Base-by-base conservation (phyloP, 768 basidiomycete genomes). In the Pulveroboletus sp. region DNA sequence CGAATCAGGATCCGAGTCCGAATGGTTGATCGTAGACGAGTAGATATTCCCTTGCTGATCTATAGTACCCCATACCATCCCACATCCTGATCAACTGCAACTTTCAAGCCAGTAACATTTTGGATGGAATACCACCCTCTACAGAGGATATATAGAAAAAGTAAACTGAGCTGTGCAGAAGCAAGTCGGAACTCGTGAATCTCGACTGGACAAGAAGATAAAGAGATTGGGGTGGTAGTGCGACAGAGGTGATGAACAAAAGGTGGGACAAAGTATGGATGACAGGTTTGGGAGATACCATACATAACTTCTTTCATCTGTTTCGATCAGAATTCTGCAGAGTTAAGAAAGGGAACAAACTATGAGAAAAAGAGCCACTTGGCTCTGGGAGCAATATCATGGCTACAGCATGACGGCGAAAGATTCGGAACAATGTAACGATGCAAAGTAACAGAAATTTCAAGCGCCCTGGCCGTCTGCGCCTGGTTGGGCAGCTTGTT, bases 1-100 rank as follows among this genome's bases (percentile, higher is more conserved):
- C 79, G 78, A 74, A 68, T 68, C 71, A 78, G 82, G 83, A 82
- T 82, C 80, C 81, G 88, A 91, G 82, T 67, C 89, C 86, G 89
- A 93, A 91, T 92, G 90, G 89, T 62, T 92, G 62, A 84, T 91
- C 23, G 75, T 91, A 26, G 76, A 80, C 51, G 76, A 79, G 54
- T 66, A 66, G 54, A 56, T 23, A 19, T 41, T 31, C 14, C 43
- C 12, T 43, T 45, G 27, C n/a, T 49, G 22, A 16, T 44, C 31
- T 35, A 43, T 49, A 57, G 34, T 56, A 63, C 53, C 43, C 60
- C 34, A 59, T 47, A 52, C 40, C 50, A 68, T 67, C 58, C 41
- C 41, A 9, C 43, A 44, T 44, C 48, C 20, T 23, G 29, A 53
- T 44, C 32, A 7, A 48, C 32, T 54, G 45, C 43, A 50, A 49